Conservation (phyloP, 768 basidiomycete genomes). For the Podaxis sp. region DNA sequence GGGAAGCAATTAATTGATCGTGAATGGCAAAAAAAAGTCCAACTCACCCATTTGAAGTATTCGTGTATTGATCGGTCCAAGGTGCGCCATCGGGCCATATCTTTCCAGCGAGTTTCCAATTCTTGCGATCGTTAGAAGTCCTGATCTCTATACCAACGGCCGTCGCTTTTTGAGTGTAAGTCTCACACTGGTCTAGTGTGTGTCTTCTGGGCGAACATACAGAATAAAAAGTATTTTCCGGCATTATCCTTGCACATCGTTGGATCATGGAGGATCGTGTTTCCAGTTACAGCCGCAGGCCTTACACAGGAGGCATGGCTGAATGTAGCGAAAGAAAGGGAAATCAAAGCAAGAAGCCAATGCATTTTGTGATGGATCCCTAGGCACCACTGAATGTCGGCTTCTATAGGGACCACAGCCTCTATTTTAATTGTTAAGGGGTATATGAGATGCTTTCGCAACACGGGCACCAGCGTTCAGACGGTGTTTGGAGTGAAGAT, state of each 20-base stretch:
- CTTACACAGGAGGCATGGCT: slow-evolving; percentile 28
- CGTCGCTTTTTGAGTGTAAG: slow-evolving; percentile 29
- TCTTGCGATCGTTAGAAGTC: slow-evolving; percentile 46
- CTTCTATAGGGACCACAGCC: no score
- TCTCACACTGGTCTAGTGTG: background rate
- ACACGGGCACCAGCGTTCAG: no score
- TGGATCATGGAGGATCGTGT: slow-evolving; percentile 47
- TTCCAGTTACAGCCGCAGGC: slow-evolving; percentile 37
- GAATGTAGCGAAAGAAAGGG: slow-evolving; percentile 18
- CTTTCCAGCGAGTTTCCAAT: slow-evolving; percentile 43
- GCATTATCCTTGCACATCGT: slow-evolving; percentile 48
- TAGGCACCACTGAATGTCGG: no score
- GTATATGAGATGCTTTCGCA: no score
- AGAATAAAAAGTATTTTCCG: slow-evolving; percentile 50
- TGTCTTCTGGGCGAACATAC: slow-evolving; percentile 26
- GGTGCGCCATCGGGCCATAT: slow-evolving; percentile 52
- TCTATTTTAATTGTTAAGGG: no score
- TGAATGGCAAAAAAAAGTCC: background rate
- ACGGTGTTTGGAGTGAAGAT: no score
- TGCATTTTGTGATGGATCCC: slow-evolving; percentile 14
- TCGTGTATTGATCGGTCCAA: slow-evolving; percentile 51
- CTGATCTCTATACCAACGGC: slow-evolving; percentile 48
- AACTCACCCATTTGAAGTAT: slow-evolving; percentile 42
- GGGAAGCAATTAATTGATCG: background rate
- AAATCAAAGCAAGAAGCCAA: slow-evolving; percentile 14